Conservation (phyloP, 2,329 filamentous ascomycete genomes). For the Calonectria crousiana region DNA sequence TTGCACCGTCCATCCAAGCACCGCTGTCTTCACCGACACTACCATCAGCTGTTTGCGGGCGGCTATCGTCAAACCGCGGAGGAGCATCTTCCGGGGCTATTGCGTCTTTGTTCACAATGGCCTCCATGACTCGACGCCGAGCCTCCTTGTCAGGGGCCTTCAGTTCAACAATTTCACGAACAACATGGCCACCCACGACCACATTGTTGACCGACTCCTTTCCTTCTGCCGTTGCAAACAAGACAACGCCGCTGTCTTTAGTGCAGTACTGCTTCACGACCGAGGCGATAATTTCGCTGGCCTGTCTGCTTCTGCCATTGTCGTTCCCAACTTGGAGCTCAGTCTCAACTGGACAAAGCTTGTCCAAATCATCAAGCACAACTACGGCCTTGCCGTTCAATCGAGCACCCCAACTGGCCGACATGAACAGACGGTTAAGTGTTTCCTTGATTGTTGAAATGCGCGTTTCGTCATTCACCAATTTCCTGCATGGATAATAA, state of each 20-base stretch:
- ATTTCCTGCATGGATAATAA: constrained; percentile 87
- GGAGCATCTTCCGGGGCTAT: constrained; percentile 53
- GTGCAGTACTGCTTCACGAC: constrained; percentile 88
- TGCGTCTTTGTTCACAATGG: constrained; percentile 73
- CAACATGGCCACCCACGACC: constrained; percentile 90
- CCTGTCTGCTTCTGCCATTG: constrained; percentile 90
- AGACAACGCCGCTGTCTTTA: constrained; percentile 81
- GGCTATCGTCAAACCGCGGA: constrained; percentile 58
- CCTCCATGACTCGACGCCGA: constrained; percentile 84
- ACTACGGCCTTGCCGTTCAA: constrained; percentile 87
- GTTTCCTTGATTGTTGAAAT: constrained; percentile 93
- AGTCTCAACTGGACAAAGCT: constrained; percentile 91
- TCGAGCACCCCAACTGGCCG: constrained; percentile 90
- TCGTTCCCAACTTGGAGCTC: constrained; percentile 94
- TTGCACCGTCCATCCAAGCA: constrained; percentile 82
- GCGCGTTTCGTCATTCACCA: constrained; percentile 91
- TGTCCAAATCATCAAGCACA: constrained; percentile 92
- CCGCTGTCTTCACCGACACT: constrained; percentile 65
- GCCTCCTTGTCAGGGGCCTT: constrained; percentile 95
- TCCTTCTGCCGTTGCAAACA: constrained; percentile 90
- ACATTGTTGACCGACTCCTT: constrained; percentile 95
- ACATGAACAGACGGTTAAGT: constrained; percentile 85
- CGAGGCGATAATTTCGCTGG: constrained; percentile 88
- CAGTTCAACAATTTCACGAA: constrained; percentile 89
- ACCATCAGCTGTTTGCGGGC: constrained; percentile 69